phyloP scores from a whole-genome alignment of 257 asterid genomes.

The Verbascum thapsus region DNA sequence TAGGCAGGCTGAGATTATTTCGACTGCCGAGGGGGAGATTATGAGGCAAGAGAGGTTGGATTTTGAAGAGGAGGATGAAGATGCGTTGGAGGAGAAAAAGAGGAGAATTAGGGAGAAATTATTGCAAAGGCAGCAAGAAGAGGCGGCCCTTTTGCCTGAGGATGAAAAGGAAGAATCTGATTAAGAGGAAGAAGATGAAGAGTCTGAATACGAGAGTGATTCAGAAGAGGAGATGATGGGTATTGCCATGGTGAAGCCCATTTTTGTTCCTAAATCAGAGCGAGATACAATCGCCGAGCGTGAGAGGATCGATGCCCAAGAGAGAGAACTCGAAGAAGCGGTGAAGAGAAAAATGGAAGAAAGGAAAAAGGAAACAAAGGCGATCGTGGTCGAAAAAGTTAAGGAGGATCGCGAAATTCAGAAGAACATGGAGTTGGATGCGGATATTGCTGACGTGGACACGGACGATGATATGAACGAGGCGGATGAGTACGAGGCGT shows the following conservation, averaged over 20 bases:
- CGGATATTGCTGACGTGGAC: constrained; percentile 81
- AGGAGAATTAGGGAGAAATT: constrained; percentile 71
- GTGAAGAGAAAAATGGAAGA: constrained; percentile 71
- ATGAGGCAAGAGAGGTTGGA: constrained; percentile 63
- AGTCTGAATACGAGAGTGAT: constrained; percentile 87
- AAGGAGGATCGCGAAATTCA: constrained; percentile 81
- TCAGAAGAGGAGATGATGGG: constrained; percentile 76
- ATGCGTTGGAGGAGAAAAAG: constrained; percentile 80
- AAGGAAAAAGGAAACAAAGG: constrained; percentile 79
- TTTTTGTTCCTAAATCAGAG: constrained; percentile 74
- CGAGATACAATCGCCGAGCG: constrained; percentile 91
- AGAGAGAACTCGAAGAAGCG: constrained; percentile 73
- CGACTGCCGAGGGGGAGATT: constrained; percentile 82
- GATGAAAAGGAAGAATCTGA: constrained; percentile 78
- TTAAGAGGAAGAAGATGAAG: constrained; percentile 62
- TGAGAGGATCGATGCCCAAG: constrained; percentile 90
- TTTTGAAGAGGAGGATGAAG: constrained; percentile 76
- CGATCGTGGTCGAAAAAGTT: constrained; percentile 80
- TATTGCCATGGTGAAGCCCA: constrained; percentile 78
- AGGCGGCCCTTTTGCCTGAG: constrained; percentile 61
- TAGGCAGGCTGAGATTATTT: constrained; percentile 92
- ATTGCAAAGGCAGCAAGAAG: constrained; percentile 73
- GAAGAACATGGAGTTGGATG: constrained; percentile 71
- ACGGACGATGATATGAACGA: constrained; percentile 92
- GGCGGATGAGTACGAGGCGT: constrained; percentile 92